Conservation (phyloP, 805 yeast species). For the Yamadazyma kitorensis region DNA sequence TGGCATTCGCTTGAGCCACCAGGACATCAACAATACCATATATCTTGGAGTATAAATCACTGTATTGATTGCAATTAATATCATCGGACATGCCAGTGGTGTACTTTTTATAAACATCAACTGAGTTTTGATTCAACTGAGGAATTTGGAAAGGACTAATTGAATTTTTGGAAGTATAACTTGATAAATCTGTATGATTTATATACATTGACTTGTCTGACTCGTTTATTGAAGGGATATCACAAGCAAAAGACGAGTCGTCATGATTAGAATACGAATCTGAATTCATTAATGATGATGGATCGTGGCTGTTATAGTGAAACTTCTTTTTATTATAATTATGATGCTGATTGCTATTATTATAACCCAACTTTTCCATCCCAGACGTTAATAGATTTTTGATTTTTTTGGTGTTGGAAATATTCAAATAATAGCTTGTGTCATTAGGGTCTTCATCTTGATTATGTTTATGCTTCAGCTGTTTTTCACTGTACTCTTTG, state of each 20-base stretch:
- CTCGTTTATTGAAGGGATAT: constrained; percentile 5
- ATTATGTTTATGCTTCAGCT: no score
- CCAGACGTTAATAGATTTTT: constrained; percentile 14
- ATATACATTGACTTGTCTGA: constrained; percentile 5
- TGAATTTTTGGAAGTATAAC: not conserved
- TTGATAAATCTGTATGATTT: constrained; percentile 6
- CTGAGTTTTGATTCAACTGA: not conserved
- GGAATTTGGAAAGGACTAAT: no score
- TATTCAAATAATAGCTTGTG: constrained; percentile 12
- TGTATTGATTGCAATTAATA: not conserved
- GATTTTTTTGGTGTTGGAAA: constrained; percentile 12
- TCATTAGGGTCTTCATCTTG: constrained; percentile 1
- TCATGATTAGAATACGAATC: constrained; percentile 2
- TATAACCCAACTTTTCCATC: constrained; percentile 16
- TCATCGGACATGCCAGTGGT: constrained; percentile 5
- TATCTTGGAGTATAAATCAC: constrained; percentile 4
- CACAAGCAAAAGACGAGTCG: not conserved
- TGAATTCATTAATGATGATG: not conserved
- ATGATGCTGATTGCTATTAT: constrained; percentile 1
- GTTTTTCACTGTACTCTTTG: no score
- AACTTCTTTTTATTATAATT: constrained; percentile 1
- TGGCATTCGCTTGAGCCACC: constrained; percentile 1
- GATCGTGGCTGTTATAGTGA: not conserved
- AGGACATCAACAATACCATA: constrained; percentile 1
- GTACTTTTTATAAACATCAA: constrained; percentile 6